These are phyloP conservation scores for Dentipellis sp. DNA, from an alignment of 768 basidiomycete genomes.

Conservation along the genomic window DNA sequence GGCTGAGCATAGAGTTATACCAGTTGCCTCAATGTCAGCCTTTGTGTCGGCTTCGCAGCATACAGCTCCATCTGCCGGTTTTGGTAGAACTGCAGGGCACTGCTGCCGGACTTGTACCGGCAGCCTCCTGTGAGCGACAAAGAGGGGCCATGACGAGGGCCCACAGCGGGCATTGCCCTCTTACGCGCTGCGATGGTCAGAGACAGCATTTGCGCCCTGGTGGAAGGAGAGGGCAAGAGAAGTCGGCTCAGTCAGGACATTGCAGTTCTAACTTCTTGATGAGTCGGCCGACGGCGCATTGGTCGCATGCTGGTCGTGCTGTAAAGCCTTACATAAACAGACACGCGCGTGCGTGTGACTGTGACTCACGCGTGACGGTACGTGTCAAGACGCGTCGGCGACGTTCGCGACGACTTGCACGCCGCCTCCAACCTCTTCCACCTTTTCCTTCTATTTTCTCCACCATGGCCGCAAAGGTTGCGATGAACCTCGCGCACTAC, in stretches of 20 bases:
- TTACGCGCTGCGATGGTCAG: background rate
- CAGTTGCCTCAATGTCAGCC: slow-evolving; percentile 71
- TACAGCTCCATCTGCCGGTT: slow-evolving; percentile 76
- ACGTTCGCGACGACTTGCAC: background rate
- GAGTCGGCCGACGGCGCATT: background rate
- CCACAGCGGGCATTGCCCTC: background rate
- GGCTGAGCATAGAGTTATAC: slow-evolving; percentile 28
- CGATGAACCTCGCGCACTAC: slow-evolving; percentile 3
- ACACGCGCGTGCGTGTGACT: background rate
- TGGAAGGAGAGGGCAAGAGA: background rate
- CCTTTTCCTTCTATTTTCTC: background rate
- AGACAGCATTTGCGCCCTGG: background rate
- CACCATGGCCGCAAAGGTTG: background rate
- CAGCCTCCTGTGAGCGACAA: background rate
- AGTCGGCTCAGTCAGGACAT: background rate
- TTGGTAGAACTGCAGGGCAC: slow-evolving; percentile 52
- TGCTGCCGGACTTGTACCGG: slow-evolving; percentile 4
- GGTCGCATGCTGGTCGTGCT: no score
- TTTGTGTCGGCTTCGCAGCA: slow-evolving; percentile 63
- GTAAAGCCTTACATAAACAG: no score
- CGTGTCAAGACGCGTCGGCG: background rate
- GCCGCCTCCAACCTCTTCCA: background rate
- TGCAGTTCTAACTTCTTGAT: background rate
- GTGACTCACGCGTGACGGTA: background rate
- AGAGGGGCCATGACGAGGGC: background rate